Base-by-base conservation (phyloP, 805 yeast genomes). In the Metschnikowia proteae region DNA sequence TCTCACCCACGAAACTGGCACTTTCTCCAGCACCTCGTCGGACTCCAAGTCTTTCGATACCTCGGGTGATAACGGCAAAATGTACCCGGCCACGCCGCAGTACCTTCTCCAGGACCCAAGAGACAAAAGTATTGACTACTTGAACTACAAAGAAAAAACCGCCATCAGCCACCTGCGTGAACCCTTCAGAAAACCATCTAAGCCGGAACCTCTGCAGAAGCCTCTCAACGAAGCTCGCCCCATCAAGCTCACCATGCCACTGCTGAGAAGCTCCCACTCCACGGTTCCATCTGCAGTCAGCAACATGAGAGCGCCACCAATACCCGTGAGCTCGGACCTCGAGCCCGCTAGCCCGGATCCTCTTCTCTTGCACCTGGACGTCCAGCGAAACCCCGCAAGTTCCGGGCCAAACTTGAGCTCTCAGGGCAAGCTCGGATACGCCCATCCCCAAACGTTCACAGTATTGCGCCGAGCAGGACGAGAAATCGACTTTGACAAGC, bases 401-500 rank as follows among this genome's bases (percentile, higher is more conserved):
- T 17, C 17, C 17, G 17, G 17, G 17, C 17, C 17, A 17, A 17
- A 17, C 17, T 17, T 17, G 17, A 17, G 17, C 17, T 17, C 17
- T 17, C 33, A 31, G 13, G 25, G 10, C 11, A 22, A 28, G n/a
- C 29, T n/a, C 23, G 36, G 31, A 22, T 32, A 31, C 22, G 9
- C 36, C 23, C 30, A 30, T 30, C 43, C 45, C n/a, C 45, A 33
- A 25, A 71, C 88, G 0, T 88, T 88, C 61, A 75, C 84, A 50
- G 83, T 88, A 0, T 76, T 88, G 6, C 68, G 91, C 30, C 78
- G 80, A 25, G 81, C 78, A n/a, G 80, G 78, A 10, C 71, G 78
- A 31, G 96, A 86, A 58, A 88, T 88, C 51, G 90, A 90, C 63
- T 88, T 88, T 60, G 94, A 88, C 58, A 81, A 85, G 56, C 74